Evolutionary conservation across 352 stramenopile species (phyloP).

Genomic region (Pythium periplocum): DNA sequence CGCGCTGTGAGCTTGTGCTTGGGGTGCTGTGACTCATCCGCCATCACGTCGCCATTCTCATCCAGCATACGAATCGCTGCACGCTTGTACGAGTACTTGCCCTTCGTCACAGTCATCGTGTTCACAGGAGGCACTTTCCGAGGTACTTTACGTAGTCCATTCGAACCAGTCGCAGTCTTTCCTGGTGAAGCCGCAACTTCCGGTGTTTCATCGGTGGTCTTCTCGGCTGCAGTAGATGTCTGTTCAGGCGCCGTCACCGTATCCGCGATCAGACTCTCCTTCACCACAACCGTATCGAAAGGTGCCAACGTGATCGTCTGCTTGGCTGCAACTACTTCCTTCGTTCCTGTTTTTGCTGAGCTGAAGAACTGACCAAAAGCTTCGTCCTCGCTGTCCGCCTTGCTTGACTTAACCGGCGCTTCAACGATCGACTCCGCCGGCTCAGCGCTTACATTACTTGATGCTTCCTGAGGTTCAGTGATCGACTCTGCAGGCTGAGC

Average conservation of each 20-base stretch:
- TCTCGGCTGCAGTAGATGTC: background rate
- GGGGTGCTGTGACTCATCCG: conserved; percentile 1
- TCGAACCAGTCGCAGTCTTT: conserved; percentile 9
- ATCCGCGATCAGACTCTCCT: conserved; percentile 1
- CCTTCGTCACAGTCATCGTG: conserved; percentile 13
- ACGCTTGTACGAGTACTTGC: conserved; percentile 16
- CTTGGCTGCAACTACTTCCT: background rate
- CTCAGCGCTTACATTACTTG: conserved; percentile 1
- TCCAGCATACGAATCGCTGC: conserved; percentile 13
- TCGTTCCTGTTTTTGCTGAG: conserved; percentile 5
- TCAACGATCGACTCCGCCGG: background rate
- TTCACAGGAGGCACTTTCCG: conserved; percentile 12
- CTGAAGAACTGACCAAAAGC: conserved; percentile 11
- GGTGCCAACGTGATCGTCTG: background rate
- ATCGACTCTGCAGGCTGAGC: background rate
- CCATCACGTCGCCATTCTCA: background rate
- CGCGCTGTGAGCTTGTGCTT: conserved; percentile 6
- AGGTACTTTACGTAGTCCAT: conserved; percentile 13
- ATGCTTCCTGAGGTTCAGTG: conserved; percentile 1
- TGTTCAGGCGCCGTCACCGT: background rate
- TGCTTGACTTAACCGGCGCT: background rate
- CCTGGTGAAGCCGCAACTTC: background rate
- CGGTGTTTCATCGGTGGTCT: background rate
- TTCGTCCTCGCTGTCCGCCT: conserved; percentile 1
- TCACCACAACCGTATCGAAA: background rate